Conservation (phyloP, 352 stramenopile species). For the Thraustochytrium sp. region DNA sequence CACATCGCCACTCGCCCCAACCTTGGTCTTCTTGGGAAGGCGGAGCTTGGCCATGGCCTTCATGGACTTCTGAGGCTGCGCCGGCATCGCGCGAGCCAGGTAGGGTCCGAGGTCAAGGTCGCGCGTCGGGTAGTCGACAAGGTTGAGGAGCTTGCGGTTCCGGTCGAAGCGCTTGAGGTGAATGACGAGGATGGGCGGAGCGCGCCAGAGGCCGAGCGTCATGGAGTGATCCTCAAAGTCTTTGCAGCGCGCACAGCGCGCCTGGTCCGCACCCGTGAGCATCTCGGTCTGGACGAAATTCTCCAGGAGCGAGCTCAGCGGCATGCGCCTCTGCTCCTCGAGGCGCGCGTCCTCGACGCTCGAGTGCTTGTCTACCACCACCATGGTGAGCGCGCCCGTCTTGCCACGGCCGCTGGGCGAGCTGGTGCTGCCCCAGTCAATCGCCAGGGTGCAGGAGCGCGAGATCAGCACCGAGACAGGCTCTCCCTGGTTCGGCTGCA, state of each 20-base stretch:
- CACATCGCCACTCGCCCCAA: no score
- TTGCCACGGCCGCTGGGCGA: slow-evolving; percentile 51
- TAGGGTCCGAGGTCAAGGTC: slow-evolving; percentile 78
- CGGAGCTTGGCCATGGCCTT: slow-evolving; percentile 65
- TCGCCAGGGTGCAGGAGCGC: slow-evolving; percentile 67
- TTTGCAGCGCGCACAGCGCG: slow-evolving; percentile 70
- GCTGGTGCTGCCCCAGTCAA: slow-evolving; percentile 78
- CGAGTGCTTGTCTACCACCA: slow-evolving; percentile 45
- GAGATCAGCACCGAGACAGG: slow-evolving; percentile 48
- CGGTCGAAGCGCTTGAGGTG: slow-evolving; percentile 96
- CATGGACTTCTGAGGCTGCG: slow-evolving; percentile 55
- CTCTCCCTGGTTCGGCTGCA: slow-evolving; percentile 60
- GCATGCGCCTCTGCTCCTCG: slow-evolving; percentile 51
- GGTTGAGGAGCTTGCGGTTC: slow-evolving; percentile 84
- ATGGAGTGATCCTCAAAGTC: slow-evolving; percentile 78
- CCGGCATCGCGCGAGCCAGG: slow-evolving; percentile 57
- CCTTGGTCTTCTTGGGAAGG: slow-evolving; percentile 62
- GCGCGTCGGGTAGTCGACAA: slow-evolving; percentile 89
- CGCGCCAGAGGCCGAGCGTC: slow-evolving; percentile 91
- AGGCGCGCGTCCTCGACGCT: not conserved
- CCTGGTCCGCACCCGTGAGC: slow-evolving; percentile 60
- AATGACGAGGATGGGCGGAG: slow-evolving; percentile 93
- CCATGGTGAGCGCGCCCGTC: slow-evolving; percentile 16
- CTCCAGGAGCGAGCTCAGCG: slow-evolving; percentile 69
- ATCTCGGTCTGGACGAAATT: slow-evolving; percentile 62